Percentiles rank a stretch among this genome's conserved stretches.
Evolutionary conservation across 2,329 filamentous ascomycete species (phyloP).

Genomic region (Clonostachys sp.): DNA sequence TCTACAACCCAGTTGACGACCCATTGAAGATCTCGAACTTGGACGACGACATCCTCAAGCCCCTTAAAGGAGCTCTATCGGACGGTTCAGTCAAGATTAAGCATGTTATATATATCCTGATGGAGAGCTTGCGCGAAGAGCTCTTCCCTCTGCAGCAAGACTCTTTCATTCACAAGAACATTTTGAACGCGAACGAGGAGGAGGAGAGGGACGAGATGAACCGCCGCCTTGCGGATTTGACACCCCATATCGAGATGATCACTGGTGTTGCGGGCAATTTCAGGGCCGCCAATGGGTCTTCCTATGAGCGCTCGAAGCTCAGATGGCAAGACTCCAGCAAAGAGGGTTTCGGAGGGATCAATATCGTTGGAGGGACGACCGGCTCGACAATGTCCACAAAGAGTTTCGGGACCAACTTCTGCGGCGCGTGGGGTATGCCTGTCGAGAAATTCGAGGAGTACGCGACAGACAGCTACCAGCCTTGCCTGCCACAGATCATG

Average conservation of each 20-base stretch:
- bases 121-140: constrained; percentile 22
- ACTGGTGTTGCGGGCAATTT: constrained; percentile 11
- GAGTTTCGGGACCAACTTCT: constrained; percentile 23
- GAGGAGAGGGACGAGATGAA: constrained; percentile 15
- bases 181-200: constrained; percentile 10
- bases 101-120: constrained; percentile 24
- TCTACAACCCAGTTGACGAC: constrained; percentile 19
- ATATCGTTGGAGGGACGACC: constrained; percentile 20
- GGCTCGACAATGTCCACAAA: constrained; percentile 27
- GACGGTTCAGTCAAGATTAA: constrained; percentile 20
- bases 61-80: constrained; percentile 6
- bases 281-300: constrained; percentile 5
- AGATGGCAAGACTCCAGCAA: constrained; percentile 8
- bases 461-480: constrained; percentile 27
- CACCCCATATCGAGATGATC: constrained; percentile 13
- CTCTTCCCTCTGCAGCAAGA: constrained; percentile 26
- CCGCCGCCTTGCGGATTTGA: constrained; percentile 12
- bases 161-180: constrained; percentile 17
- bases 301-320: background rate
- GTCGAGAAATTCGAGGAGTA: constrained; percentile 27
- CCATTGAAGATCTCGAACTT: constrained; percentile 25
- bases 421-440: constrained; percentile 24
- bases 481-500: constrained; percentile 22
- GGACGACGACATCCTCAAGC: constrained; percentile 12
- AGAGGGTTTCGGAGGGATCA: constrained; percentile 24